phyloP scores from a whole-genome alignment of 2,329 filamentous ascomycete genomes.

The Chrysosphaeria jannelii region DNA sequence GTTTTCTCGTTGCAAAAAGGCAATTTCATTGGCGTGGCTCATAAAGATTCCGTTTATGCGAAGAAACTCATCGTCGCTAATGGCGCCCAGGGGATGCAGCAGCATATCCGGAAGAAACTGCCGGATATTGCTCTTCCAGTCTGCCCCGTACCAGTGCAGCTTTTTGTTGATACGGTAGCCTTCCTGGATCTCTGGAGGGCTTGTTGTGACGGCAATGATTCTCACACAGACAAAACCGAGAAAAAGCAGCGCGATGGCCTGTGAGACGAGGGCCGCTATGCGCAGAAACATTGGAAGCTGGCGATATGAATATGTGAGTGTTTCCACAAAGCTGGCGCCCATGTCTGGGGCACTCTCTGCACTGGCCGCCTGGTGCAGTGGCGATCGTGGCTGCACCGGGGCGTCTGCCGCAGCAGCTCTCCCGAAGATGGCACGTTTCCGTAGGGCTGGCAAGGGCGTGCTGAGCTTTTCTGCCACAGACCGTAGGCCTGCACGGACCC shows the following conservation, averaged over 20 bases:
- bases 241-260: constrained; percentile 3
- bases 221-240: constrained; percentile 3
- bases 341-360: too few species aligned
- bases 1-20: constrained; percentile 7
- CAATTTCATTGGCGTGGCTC: constrained; percentile 6
- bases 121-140: constrained; percentile 5
- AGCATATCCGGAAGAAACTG: constrained; percentile 5
- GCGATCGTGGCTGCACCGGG: too few species aligned
- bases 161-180: constrained; percentile 5
- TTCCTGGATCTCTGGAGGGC: constrained; percentile 4
- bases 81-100: constrained; percentile 4
- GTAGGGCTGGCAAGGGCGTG: too few species aligned
- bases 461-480: too few species aligned
- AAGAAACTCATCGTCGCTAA: constrained; percentile 6
- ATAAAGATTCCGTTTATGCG: constrained; percentile 6
- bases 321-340: too few species aligned
- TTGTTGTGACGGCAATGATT: constrained; percentile 4
- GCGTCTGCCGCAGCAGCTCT: too few species aligned
- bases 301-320: too few species aligned
- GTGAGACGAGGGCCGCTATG: constrained; percentile 2
- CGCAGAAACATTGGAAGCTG: too few species aligned
- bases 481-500: too few species aligned
- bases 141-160: constrained; percentile 5
- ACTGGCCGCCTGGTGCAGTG: too few species aligned
- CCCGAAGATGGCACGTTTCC: too few species aligned